Conservation (phyloP, 2,329 filamentous ascomycete genomes). For the Ascochyta clinopodiicola region DNA sequence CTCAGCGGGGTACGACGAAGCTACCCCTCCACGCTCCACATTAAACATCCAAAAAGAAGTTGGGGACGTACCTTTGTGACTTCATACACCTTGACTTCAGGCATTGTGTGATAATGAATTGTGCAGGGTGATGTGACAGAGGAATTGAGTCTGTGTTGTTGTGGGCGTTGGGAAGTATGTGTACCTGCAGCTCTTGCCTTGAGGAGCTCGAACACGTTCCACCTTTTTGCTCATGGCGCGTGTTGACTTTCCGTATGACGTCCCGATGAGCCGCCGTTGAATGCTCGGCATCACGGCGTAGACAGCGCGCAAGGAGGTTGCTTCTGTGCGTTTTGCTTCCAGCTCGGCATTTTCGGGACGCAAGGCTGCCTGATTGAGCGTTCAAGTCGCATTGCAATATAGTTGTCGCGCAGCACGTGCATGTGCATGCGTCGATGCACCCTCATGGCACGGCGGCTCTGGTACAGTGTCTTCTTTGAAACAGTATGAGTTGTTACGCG, state of each 20-base stretch:
- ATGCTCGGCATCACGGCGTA: not conserved
- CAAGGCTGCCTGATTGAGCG: not conserved
- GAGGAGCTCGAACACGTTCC: constrained; percentile 26
- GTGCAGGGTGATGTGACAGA: constrained; percentile 17
- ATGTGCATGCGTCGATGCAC: not conserved
- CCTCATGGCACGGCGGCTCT: not conserved
- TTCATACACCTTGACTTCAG: constrained; percentile 42
- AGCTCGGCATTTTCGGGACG: constrained; percentile 6
- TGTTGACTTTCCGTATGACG: constrained; percentile 37
- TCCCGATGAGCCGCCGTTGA: constrained; percentile 31
- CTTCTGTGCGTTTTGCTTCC: not conserved
- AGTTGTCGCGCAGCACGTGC: not conserved
- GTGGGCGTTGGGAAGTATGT: constrained; percentile 12
- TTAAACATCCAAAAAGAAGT: not conserved
- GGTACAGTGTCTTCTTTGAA: not conserved
- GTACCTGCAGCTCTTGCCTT: constrained; percentile 4
- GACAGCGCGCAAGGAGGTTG: not conserved
- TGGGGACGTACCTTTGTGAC: constrained; percentile 44
- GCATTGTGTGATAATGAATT: constrained; percentile 28
- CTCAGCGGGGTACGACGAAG: constrained; percentile 31
- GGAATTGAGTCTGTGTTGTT: constrained; percentile 13
- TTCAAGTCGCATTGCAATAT: not conserved
- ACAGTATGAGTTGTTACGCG: not conserved
- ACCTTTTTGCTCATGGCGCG: constrained; percentile 44
- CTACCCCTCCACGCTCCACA: constrained; percentile 33